A percentile compares a stretch with the other conserved stretches of the same genome.
Evolutionary conservation across 2,329 filamentous ascomycete genomes (phyloP).

Genomic region (Exophiala sp.): DNA sequence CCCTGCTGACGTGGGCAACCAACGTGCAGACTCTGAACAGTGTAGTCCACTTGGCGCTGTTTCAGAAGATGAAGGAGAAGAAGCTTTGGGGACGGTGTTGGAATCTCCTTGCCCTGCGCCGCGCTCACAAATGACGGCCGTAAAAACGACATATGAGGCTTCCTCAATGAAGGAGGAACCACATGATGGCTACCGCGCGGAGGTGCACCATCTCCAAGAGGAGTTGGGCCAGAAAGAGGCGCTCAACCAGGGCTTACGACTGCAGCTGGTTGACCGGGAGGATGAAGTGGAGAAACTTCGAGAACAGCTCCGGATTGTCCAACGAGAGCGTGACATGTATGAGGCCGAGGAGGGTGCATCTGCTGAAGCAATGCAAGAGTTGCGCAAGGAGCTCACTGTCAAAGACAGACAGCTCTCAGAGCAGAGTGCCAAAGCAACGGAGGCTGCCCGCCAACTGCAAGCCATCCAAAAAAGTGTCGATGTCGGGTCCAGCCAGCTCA

Average conservation of each 20-base stretch:
- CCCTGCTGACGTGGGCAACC: not conserved
- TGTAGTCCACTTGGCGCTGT: not conserved
- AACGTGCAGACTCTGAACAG: not conserved
- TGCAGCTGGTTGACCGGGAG: conserved; percentile 6
- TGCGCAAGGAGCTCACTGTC: not conserved
- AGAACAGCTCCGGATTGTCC: not conserved
- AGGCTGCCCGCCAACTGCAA: not conserved
- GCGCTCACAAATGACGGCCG: not conserved
- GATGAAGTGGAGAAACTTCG: not conserved
- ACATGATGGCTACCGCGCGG: not conserved
- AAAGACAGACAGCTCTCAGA: not conserved
- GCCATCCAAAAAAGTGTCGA: not conserved
- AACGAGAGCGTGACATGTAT: not conserved
- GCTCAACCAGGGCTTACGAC: conserved; percentile 2
- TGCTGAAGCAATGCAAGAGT: not conserved
- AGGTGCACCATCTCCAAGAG: not conserved
- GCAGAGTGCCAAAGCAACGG: not conserved
- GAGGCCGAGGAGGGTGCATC: conserved; percentile 6
- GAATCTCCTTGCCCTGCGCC: not conserved
- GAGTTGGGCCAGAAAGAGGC: not conserved
- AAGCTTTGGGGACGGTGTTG: not conserved
- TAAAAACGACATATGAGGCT: not conserved
- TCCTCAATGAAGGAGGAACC: not conserved
- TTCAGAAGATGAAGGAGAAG: not conserved
- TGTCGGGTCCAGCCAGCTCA: not conserved